phyloP scores from a whole-genome alignment of 78 protist genomes.

The Dictyostelium brefeldianum region DNA sequence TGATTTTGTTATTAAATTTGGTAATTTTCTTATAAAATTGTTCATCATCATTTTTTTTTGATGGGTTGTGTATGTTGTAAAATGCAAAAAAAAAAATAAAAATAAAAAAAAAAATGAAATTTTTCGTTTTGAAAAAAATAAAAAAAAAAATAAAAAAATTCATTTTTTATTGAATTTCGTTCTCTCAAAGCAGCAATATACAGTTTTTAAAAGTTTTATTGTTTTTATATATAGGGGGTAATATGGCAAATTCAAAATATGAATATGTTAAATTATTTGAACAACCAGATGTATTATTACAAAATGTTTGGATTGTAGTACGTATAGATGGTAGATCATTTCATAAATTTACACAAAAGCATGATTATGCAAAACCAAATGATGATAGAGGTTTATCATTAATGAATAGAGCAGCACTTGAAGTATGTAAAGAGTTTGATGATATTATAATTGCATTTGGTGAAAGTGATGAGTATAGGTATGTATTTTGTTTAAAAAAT shows the following conservation, averaged over 20 bases:
- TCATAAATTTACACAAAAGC: constrained; percentile 85
- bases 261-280: constrained; percentile 95
- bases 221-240: background rate
- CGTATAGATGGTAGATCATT: constrained; percentile 94
- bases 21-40: background rate
- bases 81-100: background rate
- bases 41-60: background rate
- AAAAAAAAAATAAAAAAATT: constrained; percentile 15
- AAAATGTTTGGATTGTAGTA: constrained; percentile 91
- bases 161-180: background rate
- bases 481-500: background rate
- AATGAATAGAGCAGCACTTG: constrained; percentile 90
- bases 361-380: constrained; percentile 88
- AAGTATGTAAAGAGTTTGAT: constrained; percentile 80
- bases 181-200: too few relatives aligned
- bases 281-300: constrained; percentile 73
- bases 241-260: constrained; percentile 89
- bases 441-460: constrained; percentile 91
- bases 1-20: constrained; percentile 3
- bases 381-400: constrained; percentile 86
- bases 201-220: background rate
- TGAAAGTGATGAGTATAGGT: constrained; percentile 91
- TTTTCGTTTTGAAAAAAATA: background rate
- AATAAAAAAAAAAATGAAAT: background rate
- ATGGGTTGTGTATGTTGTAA: background rate